These are phyloP conservation scores for Epichloe scottii DNA, from an alignment of 2,329 filamentous ascomycete species.

Conservation along the genomic window DNA sequence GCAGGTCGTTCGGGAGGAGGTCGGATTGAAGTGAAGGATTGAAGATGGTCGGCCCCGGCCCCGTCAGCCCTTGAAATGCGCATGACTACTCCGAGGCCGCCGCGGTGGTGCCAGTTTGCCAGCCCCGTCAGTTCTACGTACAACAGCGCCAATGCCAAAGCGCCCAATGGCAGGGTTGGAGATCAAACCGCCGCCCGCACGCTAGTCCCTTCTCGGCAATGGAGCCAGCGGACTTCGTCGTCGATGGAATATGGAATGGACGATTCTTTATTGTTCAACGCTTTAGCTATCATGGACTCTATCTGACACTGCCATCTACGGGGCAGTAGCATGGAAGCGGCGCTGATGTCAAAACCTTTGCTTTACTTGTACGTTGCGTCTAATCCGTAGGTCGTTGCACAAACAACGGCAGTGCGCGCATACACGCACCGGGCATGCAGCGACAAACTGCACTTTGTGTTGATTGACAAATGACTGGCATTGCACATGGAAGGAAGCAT, in stretches of 20 bases:
- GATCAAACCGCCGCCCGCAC: not conserved
- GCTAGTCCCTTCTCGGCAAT: constrained; percentile 3
- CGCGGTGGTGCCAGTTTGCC: too few species aligned
- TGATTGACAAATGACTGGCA: too few species aligned
- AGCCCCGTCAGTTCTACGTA: too few species aligned
- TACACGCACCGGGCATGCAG: too few species aligned
- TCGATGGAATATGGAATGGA: too few species aligned
- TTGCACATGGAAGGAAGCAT: too few species aligned
- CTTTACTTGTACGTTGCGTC: too few species aligned
- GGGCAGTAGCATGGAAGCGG: too few species aligned
- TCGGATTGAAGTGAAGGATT: not conserved
- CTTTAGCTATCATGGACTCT: too few species aligned
- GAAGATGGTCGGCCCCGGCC: constrained; percentile 1
- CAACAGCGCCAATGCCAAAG: not conserved
- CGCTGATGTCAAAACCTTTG: too few species aligned
- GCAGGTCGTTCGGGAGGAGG: not conserved
- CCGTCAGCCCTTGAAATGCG: not conserved
- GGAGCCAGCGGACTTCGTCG: not conserved
- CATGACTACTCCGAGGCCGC: not conserved
- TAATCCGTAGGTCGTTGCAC: not conserved
- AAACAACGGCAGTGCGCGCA: not conserved
- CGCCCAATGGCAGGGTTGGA: not conserved
- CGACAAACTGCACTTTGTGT: too few species aligned
- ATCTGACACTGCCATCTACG: too few species aligned
- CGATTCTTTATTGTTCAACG: not conserved